These are phyloP conservation scores for Diplodia scrobiculata DNA, from an alignment of 2,329 filamentous ascomycete species.

Conservation along the genomic window DNA sequence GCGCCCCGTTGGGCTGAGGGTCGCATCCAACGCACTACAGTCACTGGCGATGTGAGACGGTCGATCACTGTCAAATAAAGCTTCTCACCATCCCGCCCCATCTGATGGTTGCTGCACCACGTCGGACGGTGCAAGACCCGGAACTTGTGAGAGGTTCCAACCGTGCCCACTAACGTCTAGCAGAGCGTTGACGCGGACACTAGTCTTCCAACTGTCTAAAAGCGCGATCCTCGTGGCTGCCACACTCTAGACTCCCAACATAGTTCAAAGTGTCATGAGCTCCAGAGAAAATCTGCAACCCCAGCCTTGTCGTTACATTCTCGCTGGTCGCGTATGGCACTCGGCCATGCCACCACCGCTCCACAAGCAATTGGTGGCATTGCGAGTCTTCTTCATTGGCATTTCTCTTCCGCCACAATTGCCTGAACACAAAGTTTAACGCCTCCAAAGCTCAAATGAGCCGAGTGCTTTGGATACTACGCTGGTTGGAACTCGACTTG, in stretches of 20 bases:
- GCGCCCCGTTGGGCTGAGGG: not conserved
- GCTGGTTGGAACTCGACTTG: not conserved
- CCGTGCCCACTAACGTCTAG: not conserved
- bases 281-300: not conserved
- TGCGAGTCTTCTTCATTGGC: not conserved
- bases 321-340: not conserved
- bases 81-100: conserved; percentile 11
- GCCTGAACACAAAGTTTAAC: conserved; percentile 12
- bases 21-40: not conserved
- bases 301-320: not conserved
- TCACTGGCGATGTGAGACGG: conserved; percentile 8
- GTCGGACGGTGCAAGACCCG: conserved; percentile 4
- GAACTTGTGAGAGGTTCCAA: not conserved
- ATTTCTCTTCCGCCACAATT: not conserved
- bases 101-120: conserved; percentile 3
- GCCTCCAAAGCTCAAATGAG: conserved; percentile 14
- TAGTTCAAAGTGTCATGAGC: not conserved
- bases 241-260: conserved; percentile 1
- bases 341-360: not conserved
- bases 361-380: not conserved
- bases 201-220: not conserved
- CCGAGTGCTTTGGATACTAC: not conserved
- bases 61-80: conserved; percentile 26
- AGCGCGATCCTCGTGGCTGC: not conserved
- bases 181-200: not conserved